Base-by-base conservation (phyloP, 2,329 filamentous ascomycete genomes). In the Fusarium keratoplasticum region DNA sequence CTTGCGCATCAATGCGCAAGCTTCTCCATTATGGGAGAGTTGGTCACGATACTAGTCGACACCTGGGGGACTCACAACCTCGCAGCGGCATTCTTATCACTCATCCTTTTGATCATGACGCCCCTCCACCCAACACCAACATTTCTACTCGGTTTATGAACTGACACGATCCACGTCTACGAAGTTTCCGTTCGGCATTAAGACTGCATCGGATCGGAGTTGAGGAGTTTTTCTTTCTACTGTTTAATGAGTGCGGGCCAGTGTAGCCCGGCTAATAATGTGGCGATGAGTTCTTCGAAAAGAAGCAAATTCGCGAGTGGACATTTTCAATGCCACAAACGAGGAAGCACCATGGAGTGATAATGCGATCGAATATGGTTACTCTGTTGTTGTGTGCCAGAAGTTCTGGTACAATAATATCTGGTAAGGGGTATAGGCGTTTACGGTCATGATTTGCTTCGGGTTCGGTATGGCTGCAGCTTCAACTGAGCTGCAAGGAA, bases 161-260 rank as follows among this genome's bases (percentile, higher is more conserved):
- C 67, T 59, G 70, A 63, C 64, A 76, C 65, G 62, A 76, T 74
- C 63, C 63, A 70, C 67, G 73, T 71, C 76, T 64, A 76, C 67
- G 60, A 76, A 68, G 61, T 67, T 67, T 67, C 71, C 58, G 59
- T 71, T 73, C 77, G 69, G 77, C 77, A 80, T 79, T 61, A 79
- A 79, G 70, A 80, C 73, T 78, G 79, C 81, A 82, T 82, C 73
- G 62, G 66, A 80, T 71, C 61, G 81, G 81, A 78, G 81, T 82
- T 80, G 64, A 62, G 76, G 76, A 66, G 70, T 77, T 77, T 77
- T 78, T 72, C 66, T 62, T 77, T 74, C 71, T 63, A 74, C 36
- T 66, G 62, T 66, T 65, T 70, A 71, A 72, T 73, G 61, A 42
- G 65, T 64, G 35, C 64, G 73, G 72, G 72, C 64, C 18, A 68